These are phyloP conservation scores for Neonectria magnoliae DNA, from an alignment of 2,329 filamentous ascomycete genomes.

Conservation along the genomic window DNA sequence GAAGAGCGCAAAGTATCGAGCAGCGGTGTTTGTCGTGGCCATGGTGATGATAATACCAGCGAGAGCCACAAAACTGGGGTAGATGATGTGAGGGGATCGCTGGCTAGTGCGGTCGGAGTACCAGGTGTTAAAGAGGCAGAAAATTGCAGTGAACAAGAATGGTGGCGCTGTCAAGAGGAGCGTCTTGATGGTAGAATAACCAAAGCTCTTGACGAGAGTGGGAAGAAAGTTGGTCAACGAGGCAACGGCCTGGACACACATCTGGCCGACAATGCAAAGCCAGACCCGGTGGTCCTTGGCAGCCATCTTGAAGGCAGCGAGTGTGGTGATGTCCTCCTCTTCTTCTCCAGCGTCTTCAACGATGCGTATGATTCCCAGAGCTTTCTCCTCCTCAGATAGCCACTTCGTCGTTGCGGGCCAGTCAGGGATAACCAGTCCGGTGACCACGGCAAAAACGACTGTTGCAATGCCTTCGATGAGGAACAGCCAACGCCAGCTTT, in stretches of 20 bases:
- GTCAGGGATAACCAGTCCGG: constrained; percentile 22
- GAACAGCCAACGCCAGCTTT: constrained; percentile 30
- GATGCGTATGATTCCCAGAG: constrained; percentile 19
- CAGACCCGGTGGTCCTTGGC: constrained; percentile 41
- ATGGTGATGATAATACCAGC: constrained; percentile 28
- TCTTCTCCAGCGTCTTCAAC: constrained; percentile 28
- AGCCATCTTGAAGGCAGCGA: constrained; percentile 41
- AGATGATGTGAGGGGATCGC: constrained; percentile 32
- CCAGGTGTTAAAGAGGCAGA: constrained; percentile 44
- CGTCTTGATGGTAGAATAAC: constrained; percentile 41
- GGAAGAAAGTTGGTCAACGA: constrained; percentile 47
- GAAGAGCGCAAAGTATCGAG: constrained; percentile 37
- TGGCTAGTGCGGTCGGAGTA: constrained; percentile 42
- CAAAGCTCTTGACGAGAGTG: constrained; percentile 44
- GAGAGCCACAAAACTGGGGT: constrained; percentile 19
- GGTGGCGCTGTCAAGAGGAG: constrained; percentile 45
- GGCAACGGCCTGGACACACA: constrained; percentile 44
- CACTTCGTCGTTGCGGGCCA: constrained; percentile 27
- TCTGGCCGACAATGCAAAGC: constrained; percentile 41
- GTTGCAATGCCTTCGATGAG: constrained; percentile 25
- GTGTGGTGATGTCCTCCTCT: constrained; percentile 33
- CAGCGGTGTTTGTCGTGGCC: constrained; percentile 30
- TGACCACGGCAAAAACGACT: constrained; percentile 19
- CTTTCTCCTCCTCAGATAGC: constrained; percentile 22
- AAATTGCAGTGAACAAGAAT: constrained; percentile 42